Evolutionary conservation across 176 grass and related monocot species (phyloP).

Genomic region (Saccharum spontaneum): DNA sequence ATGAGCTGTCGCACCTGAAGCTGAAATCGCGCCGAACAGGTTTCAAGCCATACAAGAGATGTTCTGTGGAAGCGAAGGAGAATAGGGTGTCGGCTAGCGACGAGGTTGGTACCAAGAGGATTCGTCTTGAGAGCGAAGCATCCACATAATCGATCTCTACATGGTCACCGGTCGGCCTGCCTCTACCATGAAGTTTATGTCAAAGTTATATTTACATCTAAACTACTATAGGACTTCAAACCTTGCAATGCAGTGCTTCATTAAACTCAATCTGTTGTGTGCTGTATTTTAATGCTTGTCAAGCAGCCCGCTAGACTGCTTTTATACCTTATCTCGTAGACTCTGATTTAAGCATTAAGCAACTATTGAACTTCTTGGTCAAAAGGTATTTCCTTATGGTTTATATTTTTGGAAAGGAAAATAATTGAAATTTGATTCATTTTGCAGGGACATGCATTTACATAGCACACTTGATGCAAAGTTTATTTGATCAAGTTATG

Average conservation of each 20-base stretch:
- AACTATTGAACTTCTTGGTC: conserved; percentile 25
- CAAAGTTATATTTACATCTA: conserved; percentile 39
- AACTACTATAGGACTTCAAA: conserved; percentile 45
- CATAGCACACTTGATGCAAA: neutral
- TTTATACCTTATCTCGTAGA: conserved; percentile 31
- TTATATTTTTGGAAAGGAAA: conserved; percentile 17
- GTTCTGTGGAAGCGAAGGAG: conserved; percentile 82
- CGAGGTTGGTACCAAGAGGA: conserved; percentile 68
- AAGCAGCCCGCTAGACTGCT: conserved; percentile 49
- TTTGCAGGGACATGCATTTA: conserved; percentile 26
- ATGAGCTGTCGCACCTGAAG: conserved; percentile 44
- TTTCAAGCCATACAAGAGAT: conserved; percentile 96
- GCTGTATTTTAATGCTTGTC: conserved; percentile 54
- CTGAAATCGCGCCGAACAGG: conserved; percentile 74
- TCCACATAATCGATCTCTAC: conserved; percentile 45
- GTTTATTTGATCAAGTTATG: conserved; percentile 10
- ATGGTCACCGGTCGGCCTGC: neutral
- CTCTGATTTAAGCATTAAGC: conserved; percentile 38
- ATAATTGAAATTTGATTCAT: conserved; percentile 3
- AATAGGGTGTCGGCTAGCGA: conserved; percentile 53
- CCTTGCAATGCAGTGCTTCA: conserved; percentile 51
- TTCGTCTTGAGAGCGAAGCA: conserved; percentile 76
- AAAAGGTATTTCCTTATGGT: conserved; percentile 32
- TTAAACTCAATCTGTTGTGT: conserved; percentile 51
- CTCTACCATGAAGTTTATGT: conserved; percentile 21